phyloP scores from a whole-genome alignment of 345 rosid species.

The Eutrema heterophyllum region DNA sequence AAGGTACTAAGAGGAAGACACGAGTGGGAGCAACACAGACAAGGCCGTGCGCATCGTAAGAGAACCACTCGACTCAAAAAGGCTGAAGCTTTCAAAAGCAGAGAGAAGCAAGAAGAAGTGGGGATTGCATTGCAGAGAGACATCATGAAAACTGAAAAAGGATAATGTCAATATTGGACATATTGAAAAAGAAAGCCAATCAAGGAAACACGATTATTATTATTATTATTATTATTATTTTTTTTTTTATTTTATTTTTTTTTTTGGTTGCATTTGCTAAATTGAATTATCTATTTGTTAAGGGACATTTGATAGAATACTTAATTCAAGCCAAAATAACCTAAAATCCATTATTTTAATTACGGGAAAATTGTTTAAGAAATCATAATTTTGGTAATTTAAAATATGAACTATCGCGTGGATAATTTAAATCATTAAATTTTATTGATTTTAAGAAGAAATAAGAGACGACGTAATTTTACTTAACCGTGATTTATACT shows the following conservation, averaged over 20 bases:
- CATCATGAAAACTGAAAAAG: background rate
- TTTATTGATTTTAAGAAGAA: too few relatives aligned
- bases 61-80: conserved; percentile 46
- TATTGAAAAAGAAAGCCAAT: background rate
- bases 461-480: too few relatives aligned
- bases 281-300: background rate
- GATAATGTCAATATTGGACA: background rate
- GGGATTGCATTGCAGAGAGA: background rate
- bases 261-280: background rate
- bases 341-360: background rate
- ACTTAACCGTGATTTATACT: too few relatives aligned
- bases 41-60: conserved; percentile 81
- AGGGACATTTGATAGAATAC: background rate
- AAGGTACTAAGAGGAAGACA: conserved; percentile 82
- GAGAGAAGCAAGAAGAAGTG: conserved; percentile 18
- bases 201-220: background rate
- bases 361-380: too few relatives aligned
- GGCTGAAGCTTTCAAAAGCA: conserved; percentile 13
- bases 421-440: too few relatives aligned
- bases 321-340: background rate
- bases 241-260: too few relatives aligned
- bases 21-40: conserved; percentile 91
- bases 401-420: too few relatives aligned
- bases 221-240: too few relatives aligned
- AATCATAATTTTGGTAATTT: too few relatives aligned